These are phyloP conservation scores for Botrytis hyacinthi DNA, from an alignment of 2,329 filamentous ascomycete species.

Conservation along the genomic window DNA sequence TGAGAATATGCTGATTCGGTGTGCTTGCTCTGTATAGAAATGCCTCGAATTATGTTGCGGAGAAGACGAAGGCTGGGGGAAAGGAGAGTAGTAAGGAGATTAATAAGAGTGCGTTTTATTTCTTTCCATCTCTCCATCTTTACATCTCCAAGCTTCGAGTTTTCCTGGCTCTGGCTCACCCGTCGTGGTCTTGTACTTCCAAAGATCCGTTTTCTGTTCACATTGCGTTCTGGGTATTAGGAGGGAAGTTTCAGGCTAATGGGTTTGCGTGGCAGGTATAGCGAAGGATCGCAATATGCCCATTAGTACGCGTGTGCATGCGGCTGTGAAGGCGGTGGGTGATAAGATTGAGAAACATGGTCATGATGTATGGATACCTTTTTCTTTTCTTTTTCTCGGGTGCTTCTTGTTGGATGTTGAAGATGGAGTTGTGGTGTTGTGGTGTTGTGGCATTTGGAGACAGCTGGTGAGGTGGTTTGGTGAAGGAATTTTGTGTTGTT, in stretches of 20 bases:
- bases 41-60: background rate
- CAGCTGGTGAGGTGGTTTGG: background rate
- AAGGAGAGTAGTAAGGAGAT: background rate
- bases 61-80: background rate
- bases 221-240: too few relatives aligned
- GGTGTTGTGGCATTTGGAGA: background rate
- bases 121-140: background rate
- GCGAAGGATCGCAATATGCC: background rate
- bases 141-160: background rate
- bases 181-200: too few relatives aligned
- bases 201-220: too few relatives aligned
- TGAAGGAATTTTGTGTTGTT: background rate
- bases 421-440: background rate
- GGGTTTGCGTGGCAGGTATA: background rate
- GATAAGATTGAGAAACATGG: conserved; percentile 5
- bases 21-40: background rate
- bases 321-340: background rate
- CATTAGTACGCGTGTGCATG: background rate
- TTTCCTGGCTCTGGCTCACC: too few relatives aligned
- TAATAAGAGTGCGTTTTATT: background rate
- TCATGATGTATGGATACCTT: background rate
- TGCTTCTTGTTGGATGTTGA: background rate
- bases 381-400: background rate
- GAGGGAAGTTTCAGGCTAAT: background rate
- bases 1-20: too few relatives aligned